These are phyloP conservation scores for Phytophthora pseudosyringae DNA, from an alignment of 352 stramenopile species.

Conservation along the genomic window DNA sequence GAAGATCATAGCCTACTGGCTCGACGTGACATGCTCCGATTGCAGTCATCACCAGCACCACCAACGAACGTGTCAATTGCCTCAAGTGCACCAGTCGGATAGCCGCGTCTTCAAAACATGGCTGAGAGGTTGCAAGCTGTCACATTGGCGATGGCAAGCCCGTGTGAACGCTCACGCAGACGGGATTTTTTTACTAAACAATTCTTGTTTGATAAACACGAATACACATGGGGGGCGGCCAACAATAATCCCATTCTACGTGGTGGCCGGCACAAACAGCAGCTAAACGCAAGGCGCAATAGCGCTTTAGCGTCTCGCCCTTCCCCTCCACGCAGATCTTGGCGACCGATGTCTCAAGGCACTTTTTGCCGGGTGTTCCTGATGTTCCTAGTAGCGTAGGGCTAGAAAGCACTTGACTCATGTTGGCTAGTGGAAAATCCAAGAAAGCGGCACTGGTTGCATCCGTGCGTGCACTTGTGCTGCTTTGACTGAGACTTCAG, in stretches of 20 bases:
- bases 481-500: neutral
- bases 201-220: slow-evolving; percentile 32
- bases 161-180: slow-evolving; percentile 6
- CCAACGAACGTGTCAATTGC: slow-evolving; percentile 5
- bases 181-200: slow-evolving; percentile 27
- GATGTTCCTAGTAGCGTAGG: slow-evolving; percentile 1
- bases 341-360: slow-evolving; percentile 20
- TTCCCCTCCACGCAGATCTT: slow-evolving; percentile 31
- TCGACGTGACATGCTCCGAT: slow-evolving; percentile 3
- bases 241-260: slow-evolving; percentile 14
- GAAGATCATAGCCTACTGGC: neutral
- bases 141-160: neutral
- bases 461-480: neutral
- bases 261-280: slow-evolving; percentile 17
- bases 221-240: slow-evolving; percentile 18
- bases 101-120: slow-evolving; percentile 24
- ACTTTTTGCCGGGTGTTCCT: slow-evolving; percentile 12
- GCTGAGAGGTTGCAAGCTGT: slow-evolving; percentile 1
- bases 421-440: slow-evolving; percentile 26
- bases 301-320: slow-evolving; percentile 19
- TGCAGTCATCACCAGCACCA: neutral
- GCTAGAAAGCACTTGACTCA: slow-evolving; percentile 4
- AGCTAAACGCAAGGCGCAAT: slow-evolving; percentile 12
- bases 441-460: neutral
- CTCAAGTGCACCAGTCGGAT: slow-evolving; percentile 1